A percentile compares a stretch with the other conserved stretches of the same genome.
phyloP scores from a whole-genome alignment of 2,329 filamentous ascomycete species.

The Hawksworthiomyces lignivorus region DNA sequence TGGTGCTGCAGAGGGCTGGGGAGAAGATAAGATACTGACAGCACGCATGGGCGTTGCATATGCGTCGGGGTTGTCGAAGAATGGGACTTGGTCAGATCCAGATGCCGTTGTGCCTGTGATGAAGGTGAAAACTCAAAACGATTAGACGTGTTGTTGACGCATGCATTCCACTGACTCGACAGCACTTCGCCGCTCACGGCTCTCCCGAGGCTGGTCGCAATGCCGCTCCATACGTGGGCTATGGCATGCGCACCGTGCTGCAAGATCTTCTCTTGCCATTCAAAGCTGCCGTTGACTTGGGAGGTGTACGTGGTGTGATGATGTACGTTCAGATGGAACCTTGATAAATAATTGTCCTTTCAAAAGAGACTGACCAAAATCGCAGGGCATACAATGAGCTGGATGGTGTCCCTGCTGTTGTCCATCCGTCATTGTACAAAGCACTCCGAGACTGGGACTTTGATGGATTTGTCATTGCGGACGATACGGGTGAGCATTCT shows the following conservation, averaged over 20 bases:
- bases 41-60: conserved; percentile 1
- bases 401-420: conserved; percentile 4
- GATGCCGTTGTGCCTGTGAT: conserved; percentile 4
- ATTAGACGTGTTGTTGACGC: no score
- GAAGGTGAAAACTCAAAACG: no score
- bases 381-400: conserved; percentile 5
- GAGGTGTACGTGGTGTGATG: conserved; percentile 3
- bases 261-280: conserved; percentile 4
- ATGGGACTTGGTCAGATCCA: not conserved
- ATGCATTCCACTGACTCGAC: no score
- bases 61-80: not conserved
- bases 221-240: not conserved
- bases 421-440: conserved; percentile 1
- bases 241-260: not conserved
- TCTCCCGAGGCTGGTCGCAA: conserved; percentile 2
- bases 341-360: no score
- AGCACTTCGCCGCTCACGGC: conserved; percentile 3
- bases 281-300: conserved; percentile 1
- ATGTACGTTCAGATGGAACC: no score
- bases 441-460: not conserved
- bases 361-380: no score
- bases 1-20: no score
- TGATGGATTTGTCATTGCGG: conserved; percentile 3
- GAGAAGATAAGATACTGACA: conserved; percentile 4
- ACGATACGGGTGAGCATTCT: no score